Percentiles rank a stretch among this genome's conserved stretches.
phyloP scores from a whole-genome alignment of 2,329 filamentous ascomycete species.

The Cladorrhinum sp. region DNA sequence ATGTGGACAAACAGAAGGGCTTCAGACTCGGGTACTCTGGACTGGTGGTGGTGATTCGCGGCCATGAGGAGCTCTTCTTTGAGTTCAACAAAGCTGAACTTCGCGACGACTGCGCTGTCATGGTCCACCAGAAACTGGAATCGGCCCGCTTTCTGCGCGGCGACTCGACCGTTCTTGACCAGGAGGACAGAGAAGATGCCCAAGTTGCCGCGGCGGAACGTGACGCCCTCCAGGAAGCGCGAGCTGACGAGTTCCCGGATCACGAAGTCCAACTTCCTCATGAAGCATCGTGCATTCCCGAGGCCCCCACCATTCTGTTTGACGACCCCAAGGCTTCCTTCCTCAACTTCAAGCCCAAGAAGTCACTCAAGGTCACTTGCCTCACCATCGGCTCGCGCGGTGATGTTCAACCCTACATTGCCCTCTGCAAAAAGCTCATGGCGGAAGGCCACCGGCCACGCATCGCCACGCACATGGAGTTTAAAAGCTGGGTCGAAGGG shows the following conservation, averaged over 20 bases:
- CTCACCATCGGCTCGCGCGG: conserved; percentile 93
- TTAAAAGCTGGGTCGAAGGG: conserved; percentile 82
- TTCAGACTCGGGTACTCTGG: conserved; percentile 90
- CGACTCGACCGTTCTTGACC: conserved; percentile 64
- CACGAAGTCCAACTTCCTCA: conserved; percentile 51
- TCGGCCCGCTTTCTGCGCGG: conserved; percentile 66
- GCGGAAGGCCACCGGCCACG: conserved; percentile 81
- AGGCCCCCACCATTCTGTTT: conserved; percentile 75
- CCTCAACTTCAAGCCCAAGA: conserved; percentile 82
- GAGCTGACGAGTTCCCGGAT: conserved; percentile 50
- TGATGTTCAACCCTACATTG: conserved; percentile 97
- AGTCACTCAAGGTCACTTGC: conserved; percentile 81
- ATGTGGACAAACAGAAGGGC: conserved; percentile 89
- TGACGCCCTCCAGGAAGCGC: conserved; percentile 72
- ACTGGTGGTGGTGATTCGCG: conserved; percentile 86
- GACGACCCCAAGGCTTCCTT: conserved; percentile 87
- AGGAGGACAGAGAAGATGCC: conserved; percentile 67
- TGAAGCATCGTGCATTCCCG: conserved; percentile 44
- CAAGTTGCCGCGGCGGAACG: conserved; percentile 77
- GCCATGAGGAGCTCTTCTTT: conserved; percentile 94
- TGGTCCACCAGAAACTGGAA: conserved; percentile 73
- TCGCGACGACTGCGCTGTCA: conserved; percentile 86
- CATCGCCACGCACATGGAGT: conserved; percentile 91
- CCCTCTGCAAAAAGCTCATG: conserved; percentile 84
- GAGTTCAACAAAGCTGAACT: conserved; percentile 77